Percentiles rank a stretch among this genome's conserved stretches.
Conservation (phyloP, 257 asterid species). For the Solanum medicagineum region DNA sequence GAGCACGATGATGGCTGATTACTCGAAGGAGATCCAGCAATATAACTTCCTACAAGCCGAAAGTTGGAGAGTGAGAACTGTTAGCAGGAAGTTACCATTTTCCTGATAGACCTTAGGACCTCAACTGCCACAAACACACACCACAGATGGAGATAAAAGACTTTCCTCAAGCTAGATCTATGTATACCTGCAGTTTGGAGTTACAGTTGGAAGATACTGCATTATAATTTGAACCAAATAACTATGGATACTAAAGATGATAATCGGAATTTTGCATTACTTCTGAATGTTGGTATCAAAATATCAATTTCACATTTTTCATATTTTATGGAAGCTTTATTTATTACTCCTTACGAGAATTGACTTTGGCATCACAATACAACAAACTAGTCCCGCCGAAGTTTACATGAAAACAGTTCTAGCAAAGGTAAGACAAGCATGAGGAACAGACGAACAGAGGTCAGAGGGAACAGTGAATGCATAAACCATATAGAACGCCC, state of each 20-base stretch:
- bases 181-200: not conserved
- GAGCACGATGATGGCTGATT: conserved; percentile 85
- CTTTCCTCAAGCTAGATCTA: not conserved
- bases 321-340: not conserved
- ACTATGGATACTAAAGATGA: not conserved
- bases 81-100: not conserved
- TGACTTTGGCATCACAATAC: not conserved
- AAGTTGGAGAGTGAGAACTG: not conserved
- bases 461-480: not conserved
- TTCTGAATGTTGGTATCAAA: not conserved
- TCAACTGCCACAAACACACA: not conserved
- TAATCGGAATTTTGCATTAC: not conserved
- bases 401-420: not conserved
- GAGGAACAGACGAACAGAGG: not conserved
- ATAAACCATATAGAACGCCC: not conserved
- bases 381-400: not conserved
- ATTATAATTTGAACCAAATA: not conserved
- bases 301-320: not conserved
- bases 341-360: not conserved
- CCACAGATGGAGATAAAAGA: not conserved
- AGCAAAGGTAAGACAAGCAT: not conserved
- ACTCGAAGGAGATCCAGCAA: conserved; percentile 91
- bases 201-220: not conserved
- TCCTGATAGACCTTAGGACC: not conserved
- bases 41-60: conserved; percentile 54